Base-by-base conservation (phyloP, 352 stramenopile genomes). In the Albugo laibachii region DNA sequence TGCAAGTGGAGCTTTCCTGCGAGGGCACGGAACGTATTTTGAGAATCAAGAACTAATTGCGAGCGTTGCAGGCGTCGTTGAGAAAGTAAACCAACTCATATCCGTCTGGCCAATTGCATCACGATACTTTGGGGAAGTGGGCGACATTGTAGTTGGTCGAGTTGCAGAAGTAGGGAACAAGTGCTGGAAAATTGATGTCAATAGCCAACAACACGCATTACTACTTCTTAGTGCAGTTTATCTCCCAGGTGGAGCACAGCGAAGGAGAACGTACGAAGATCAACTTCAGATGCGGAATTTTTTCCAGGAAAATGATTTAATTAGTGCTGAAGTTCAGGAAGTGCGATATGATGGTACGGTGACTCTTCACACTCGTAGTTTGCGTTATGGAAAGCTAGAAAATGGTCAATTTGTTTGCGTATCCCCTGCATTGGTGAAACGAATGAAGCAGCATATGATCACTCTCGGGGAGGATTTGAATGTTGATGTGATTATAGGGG, bases 31-130 rank as follows among this genome's bases (percentile, higher is more conserved):
- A 37, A 97, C 91, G 15, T 97, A 97, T 63, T 66, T 97, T 36
- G 88, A 92, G 63, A 54, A 61, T 45, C 70, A 76, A 49, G 69
- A 89, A 51, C 66, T 97, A 16, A 67, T 97, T 53, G 87, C 89
- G 40, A 95, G 78, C 58, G 83, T 96, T 18, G 83, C 84, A 4
- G 92, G 92, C 14, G 84, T 89, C n/a, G 83, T 97, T 10, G 86
- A 97, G 57, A 88, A 94, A 45, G 88, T 97, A 12, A 97, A 97
- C 62, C 95, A 97, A 66, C 72, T 97, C 19, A 92, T 97, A 55
- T 88, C 73, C 2, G 92, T 97, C 31, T 82, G 92, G 36, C 86
- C 85, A n/a, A 62, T 95, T 0, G 66, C 81, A 38, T 84, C 69
- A 11, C 67, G 88, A 11, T 97, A 97, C 63, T 79, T 83, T 48